These are phyloP conservation scores for Leptographium radiaticola DNA, from an alignment of 2,329 filamentous ascomycete species.

Conservation along the genomic window DNA sequence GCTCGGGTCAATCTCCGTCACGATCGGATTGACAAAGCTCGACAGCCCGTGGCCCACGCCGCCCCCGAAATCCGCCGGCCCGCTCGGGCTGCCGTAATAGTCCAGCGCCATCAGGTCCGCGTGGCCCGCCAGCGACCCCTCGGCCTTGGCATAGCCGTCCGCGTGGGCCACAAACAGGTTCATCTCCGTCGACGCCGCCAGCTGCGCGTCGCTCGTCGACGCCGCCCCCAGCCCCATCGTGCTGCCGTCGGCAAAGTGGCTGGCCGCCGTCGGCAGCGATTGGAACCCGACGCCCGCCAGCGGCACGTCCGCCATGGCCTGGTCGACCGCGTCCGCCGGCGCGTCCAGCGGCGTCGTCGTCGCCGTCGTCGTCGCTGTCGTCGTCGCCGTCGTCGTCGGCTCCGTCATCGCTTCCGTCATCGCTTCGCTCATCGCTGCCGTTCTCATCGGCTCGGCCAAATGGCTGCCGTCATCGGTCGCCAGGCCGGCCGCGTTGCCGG, in stretches of 20 bases:
- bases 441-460: background rate
- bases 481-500: constrained; percentile 15
- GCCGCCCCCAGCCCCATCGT: no score
- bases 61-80: no score
- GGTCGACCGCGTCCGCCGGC: background rate
- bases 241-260: no score
- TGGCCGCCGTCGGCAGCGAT: background rate
- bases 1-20: background rate
- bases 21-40: background rate
- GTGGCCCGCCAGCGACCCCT: no score
- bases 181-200: background rate
- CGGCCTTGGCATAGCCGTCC: no score
- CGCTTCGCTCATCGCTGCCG: background rate
- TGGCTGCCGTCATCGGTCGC: background rate
- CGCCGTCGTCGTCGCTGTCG: background rate
- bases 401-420: background rate
- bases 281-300: no score
- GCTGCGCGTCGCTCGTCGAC: background rate
- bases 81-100: background rate
- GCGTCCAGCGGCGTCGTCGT: background rate
- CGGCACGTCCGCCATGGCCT: background rate
- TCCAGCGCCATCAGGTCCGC: background rate
- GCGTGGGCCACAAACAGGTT: background rate
- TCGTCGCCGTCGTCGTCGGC: background rate
- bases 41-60: background rate